phyloP scores from a whole-genome alignment of 108 stramenopile species.

The Skeletonema costatum region DNA sequence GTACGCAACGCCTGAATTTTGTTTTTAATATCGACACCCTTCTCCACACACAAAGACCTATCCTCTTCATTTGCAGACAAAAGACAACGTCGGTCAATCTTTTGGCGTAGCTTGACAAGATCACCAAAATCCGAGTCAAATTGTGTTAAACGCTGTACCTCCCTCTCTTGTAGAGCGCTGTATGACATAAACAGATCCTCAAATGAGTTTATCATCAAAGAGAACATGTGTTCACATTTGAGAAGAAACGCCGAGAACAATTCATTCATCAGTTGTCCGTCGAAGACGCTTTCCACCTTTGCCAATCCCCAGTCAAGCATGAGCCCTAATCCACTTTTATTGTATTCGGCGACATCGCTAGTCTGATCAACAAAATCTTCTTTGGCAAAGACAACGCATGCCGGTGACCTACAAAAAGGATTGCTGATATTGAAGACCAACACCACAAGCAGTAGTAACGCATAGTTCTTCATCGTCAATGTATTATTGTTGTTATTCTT shows the following conservation, averaged over 20 bases:
- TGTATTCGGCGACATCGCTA: conserved; percentile 14
- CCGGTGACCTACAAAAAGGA: neutral
- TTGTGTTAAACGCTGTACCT: conserved; percentile 18
- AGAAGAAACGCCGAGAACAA: conserved; percentile 28
- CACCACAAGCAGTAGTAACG: neutral
- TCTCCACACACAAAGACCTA: conserved; percentile 30
- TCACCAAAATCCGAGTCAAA: conserved; percentile 41
- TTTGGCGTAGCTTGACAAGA: conserved; percentile 32
- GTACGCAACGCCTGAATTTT: conserved; percentile 26
- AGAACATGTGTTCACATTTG: conserved; percentile 28
- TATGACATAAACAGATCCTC: conserved; percentile 22
- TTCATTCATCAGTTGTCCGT: conserved; percentile 17
- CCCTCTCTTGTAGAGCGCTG: conserved; percentile 14
- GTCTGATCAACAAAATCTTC: neutral
- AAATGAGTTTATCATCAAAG: conserved; percentile 34
- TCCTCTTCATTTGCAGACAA: conserved; percentile 25
- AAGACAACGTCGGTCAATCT: conserved; percentile 37
- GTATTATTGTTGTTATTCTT: too few relatives aligned
- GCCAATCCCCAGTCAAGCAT: conserved; percentile 40
- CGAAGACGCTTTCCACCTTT: conserved; percentile 27
- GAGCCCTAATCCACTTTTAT: conserved; percentile 16
- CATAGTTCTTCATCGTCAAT: neutral
- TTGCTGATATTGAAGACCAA: neutral
- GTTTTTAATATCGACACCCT: conserved; percentile 33
- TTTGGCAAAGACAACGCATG: neutral